phyloP scores from a whole-genome alignment of 495 filamentous ascomycete species.

The Penicillium manginii region DNA sequence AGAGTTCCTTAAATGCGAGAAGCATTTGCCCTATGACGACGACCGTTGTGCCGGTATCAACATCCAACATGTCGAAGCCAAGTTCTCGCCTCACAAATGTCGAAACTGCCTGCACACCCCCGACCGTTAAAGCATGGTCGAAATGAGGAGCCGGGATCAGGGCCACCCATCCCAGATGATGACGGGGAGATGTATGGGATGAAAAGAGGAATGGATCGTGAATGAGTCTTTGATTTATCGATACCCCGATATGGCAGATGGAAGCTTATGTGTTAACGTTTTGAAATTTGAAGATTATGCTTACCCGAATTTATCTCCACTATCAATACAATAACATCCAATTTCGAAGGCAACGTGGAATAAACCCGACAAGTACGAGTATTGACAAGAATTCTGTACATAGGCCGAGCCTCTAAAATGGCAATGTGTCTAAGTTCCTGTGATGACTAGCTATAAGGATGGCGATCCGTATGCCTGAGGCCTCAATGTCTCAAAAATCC shows the following conservation, averaged over 20 bases:
- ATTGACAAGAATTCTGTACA: no score
- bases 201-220: not conserved
- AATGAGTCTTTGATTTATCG: not conserved
- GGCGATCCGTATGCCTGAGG: not conserved
- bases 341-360: no score
- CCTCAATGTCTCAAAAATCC: constrained; percentile 15
- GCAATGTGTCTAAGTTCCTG: not conserved
- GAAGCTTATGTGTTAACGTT: not conserved
- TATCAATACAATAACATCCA: not conserved
- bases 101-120: constrained; percentile 16
- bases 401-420: no score
- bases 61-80: constrained; percentile 19
- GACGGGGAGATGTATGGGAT: not conserved
- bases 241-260: not conserved
- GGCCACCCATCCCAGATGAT: not conserved
- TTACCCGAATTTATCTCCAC: not conserved
- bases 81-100: constrained; percentile 26
- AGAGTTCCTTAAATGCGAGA: constrained; percentile 27
- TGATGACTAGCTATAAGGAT: not conserved
- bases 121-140: not conserved
- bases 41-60: constrained; percentile 16
- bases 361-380: no score
- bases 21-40: constrained; percentile 20
- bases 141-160: no score
- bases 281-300: no score